Base-by-base conservation (phyloP, 495 filamentous ascomycete species). In the Xylaria curta region DNA sequence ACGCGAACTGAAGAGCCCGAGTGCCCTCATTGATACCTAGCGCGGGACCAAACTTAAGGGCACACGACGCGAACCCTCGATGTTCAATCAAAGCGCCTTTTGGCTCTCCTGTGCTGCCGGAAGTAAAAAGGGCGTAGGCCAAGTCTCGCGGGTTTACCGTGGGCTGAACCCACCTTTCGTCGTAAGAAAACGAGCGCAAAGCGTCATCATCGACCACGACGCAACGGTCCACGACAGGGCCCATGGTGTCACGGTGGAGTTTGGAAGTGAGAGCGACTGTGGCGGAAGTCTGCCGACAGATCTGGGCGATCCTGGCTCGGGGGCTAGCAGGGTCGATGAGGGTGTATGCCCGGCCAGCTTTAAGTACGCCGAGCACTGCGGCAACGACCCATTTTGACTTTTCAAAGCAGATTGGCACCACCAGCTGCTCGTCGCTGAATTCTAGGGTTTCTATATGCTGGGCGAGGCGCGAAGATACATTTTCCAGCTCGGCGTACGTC, bases 301-400 rank as follows among this genome's bases (percentile, higher is more conserved):
- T 80, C 15, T 74, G 72, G 28, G 63, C 77, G 36, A 88, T 71
- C 15, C 89, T 85, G 59, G 82, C 81, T 15, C 76, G 81, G 26
- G 89, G 89, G 70, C 90, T 87, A 3, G 81, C 79, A 9, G 89
- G 86, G 47, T 91, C 88, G n/a, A 91, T 76, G 6, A 87, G 86
- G 21, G 89, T 87, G 71, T 78, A 82, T 28, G 74, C 82, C 6
- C 74, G 82, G 12, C 85, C 85, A 10, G 85, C 80, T 47, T 82
- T 84, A 31, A 87, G 68, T 5, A 87, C 75, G 4, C 79, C 86
- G 17, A 88, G 71, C 26, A 85, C 78, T 1, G 82, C 80, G 10
- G 87, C 80, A 19, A 83, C 61, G 51, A 79, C 77, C 77, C 79
- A 81, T 24, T 75, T 71, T 12, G 85, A 87, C 76, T 88, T 88